phyloP scores from a whole-genome alignment of 345 rosid genomes.

The Syzygium aromaticum region DNA sequence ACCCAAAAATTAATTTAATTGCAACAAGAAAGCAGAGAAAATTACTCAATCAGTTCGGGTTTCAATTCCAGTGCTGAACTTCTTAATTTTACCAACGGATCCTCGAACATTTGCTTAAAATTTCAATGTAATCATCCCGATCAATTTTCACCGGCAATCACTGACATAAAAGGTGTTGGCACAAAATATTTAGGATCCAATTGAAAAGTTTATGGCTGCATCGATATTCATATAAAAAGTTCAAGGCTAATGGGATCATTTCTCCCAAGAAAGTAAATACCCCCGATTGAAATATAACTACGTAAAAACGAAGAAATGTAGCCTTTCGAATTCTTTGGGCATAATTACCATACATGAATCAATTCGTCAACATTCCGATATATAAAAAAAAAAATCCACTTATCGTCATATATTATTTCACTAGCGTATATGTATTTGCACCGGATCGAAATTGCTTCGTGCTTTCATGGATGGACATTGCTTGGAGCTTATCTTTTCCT shows the following conservation, averaged over 20 bases:
- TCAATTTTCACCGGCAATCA: neutral
- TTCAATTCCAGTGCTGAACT: neutral
- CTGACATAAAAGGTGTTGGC: too few relatives aligned
- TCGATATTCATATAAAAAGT: too few relatives aligned
- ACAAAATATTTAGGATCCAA: too few relatives aligned
- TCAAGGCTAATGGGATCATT: accelerated
- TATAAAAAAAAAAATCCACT: too few relatives aligned
- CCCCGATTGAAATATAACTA: neutral
- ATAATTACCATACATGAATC: too few relatives aligned
- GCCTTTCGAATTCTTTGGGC: neutral
- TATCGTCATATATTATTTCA: too few relatives aligned
- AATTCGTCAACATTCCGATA: too few relatives aligned
- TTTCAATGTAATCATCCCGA: neutral
- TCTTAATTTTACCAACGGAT: neutral
- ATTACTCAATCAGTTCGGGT: neutral
- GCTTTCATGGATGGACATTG: too few relatives aligned
- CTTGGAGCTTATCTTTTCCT: neutral
- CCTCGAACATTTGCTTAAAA: neutral
- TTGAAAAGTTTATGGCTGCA: too few relatives aligned
- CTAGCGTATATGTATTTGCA: too few relatives aligned
- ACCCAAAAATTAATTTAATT: neutral
- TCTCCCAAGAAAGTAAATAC: neutral
- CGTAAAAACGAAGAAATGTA: neutral
- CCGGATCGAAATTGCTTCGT: too few relatives aligned
- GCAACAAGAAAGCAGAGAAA: neutral